phyloP scores from a whole-genome alignment of 1,284 basidiomycete species.

The Coniferiporia weirii region DNA sequence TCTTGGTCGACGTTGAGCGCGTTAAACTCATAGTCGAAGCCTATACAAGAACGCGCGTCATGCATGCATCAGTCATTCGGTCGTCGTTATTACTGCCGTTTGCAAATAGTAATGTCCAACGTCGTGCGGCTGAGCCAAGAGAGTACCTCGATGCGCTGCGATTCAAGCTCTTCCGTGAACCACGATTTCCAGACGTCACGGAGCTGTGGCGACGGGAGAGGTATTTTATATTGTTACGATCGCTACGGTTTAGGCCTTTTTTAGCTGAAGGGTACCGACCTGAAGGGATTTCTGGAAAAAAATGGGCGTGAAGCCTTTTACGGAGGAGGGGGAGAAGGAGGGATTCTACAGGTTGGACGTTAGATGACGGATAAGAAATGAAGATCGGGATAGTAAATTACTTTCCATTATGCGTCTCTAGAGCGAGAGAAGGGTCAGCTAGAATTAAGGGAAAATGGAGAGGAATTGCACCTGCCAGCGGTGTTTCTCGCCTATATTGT shows the following conservation, averaged over 20 bases:
- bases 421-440: background rate
- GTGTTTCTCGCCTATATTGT: constrained; percentile 12
- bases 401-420: constrained; percentile 16
- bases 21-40: constrained; percentile 66
- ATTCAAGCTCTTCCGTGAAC: background rate
- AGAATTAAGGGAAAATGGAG: background rate
- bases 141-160: constrained; percentile 30
- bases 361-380: background rate
- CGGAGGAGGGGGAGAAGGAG: constrained; percentile 20
- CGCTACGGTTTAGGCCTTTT: background rate
- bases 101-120: constrained; percentile 37
- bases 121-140: constrained; percentile 38
- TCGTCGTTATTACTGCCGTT: background rate
- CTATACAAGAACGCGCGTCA: constrained; percentile 24
- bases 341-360: constrained; percentile 15
- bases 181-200: constrained; percentile 15
- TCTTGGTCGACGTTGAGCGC: constrained; percentile 21
- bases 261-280: constrained; percentile 1
- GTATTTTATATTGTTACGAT: background rate
- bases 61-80: background rate
- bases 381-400: too few species aligned
- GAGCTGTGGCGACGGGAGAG: background rate
- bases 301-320: constrained; percentile 19
- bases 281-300: constrained; percentile 20
- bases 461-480: constrained; percentile 10